Conservation (phyloP, 1,284 basidiomycete species). For the Gomphus bonarii region DNA sequence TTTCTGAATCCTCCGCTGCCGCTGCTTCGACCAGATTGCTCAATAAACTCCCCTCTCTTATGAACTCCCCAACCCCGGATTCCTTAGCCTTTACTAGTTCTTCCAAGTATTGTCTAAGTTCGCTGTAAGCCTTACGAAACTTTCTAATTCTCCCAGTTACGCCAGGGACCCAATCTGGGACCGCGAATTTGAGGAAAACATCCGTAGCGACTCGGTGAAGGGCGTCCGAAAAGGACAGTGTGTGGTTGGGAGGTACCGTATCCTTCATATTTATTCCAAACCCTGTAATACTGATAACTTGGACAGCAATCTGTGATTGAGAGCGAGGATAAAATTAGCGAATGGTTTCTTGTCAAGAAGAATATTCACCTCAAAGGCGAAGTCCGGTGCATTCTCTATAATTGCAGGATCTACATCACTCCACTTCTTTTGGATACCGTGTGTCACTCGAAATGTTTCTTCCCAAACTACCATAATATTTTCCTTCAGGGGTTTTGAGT, state of each 20-base stretch:
- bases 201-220: neutral
- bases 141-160: neutral
- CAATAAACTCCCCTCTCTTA: neutral
- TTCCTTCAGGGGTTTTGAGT: slow-evolving; percentile 21
- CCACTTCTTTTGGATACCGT: slow-evolving; percentile 32
- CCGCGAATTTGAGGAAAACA: neutral
- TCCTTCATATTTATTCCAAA: neutral
- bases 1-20: neutral
- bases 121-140: neutral
- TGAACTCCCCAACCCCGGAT: neutral
- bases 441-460: slow-evolving; percentile 36
- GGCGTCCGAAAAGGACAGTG: slow-evolving; percentile 46
- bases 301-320: neutral
- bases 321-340: neutral
- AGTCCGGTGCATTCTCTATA: neutral
- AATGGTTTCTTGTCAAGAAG: neutral
- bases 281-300: neutral
- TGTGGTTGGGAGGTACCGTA: slow-evolving; percentile 25
- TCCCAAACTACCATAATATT: slow-evolving; percentile 49
- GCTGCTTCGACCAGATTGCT: neutral
- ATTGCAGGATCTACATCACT: neutral
- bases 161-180: neutral
- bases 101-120: neutral
- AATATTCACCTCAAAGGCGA: neutral
- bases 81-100: neutral